Evolutionary conservation across 495 filamentous ascomycete species (phyloP), one percentile per base, ranked within the genome.

Genomic region (Durotheca rogersii): DNA sequence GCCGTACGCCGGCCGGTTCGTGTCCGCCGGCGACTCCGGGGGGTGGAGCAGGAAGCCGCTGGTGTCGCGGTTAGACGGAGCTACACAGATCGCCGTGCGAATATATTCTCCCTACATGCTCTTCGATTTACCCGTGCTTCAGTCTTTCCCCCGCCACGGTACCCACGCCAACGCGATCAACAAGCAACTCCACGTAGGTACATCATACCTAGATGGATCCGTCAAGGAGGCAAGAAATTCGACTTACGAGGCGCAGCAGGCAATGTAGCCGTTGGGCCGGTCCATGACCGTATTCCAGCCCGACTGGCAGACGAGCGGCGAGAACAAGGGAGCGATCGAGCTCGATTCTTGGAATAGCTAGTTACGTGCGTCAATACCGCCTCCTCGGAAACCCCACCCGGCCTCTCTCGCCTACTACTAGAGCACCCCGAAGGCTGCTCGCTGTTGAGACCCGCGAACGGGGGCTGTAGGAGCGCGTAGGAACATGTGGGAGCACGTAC

Each of bases 161-260:
- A n/a, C n/a, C n/a, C n/a, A n/a, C n/a, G n/a, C n/a, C n/a, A n/a
- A n/a, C n/a, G n/a, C n/a, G n/a, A n/a, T n/a, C n/a, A n/a, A n/a
- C 4, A 9, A 9, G 23, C 23, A 35, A 35, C 32, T 12, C 4
- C 32, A 23, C 30, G 2, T 17, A 18, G 25, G 4, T 41, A 5
- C 31, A 18, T 30, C 10, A 6, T 14, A n/a, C n/a, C n/a, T n/a
- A n/a, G n/a, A n/a, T n/a, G n/a, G n/a, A n/a, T n/a, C n/a, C n/a
- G n/a, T n/a, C n/a, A n/a, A n/a, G 5, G 31, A 10, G 34, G 25
- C 15, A 15, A 15, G 12, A 14, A 32, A 23, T 7, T 9, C 20
- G 2, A 59, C 56, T 53, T 59, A 59, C 56, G 40, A 51, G 11
- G 56, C 51, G 41, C 56, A 59, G 42, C 56, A 59, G 20, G 56